Evolutionary conservation across 495 filamentous ascomycete species (phyloP), one percentile per base, ranked within the genome.

Genomic region (Amphirosellinia nigrospora): DNA sequence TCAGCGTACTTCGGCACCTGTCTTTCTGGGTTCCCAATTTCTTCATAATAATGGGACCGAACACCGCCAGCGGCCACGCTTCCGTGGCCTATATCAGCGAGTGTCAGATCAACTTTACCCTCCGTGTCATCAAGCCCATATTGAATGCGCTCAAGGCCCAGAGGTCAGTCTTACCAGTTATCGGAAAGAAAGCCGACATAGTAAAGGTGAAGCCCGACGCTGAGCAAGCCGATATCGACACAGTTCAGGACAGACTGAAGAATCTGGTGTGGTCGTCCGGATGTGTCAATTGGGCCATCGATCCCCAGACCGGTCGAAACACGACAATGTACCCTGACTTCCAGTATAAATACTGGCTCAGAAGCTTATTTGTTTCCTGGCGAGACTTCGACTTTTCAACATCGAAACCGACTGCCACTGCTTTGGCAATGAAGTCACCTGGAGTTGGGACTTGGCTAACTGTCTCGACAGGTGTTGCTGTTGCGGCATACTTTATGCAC

Each of bases 11-110:
- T 86, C 64, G 89, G 88, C 4, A 86, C 86, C 52, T 88, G 89
- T 4, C 82, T 92, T 78, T 87, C 90, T 66, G 83, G 84, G 0
- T 92, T 90, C 74, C 90, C 0, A 92, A 92, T 66, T 88, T 91
- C 77, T 92, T 92, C 78, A 84, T 90, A 46, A 76, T 92, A 7
- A 87, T 89, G 72, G 90, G 90, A 0, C 90, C 90, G 0, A 91
- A 92, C 69, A 90, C 88, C 0, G 84, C 79, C 0, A 91, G 88
- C 1, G 90, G 90, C 0, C 90, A 92, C 76, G 84, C 81, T 1
- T 88, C 85, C 41, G 88, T 90, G 0, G 85, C 91, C 10, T 81
- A 90, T 26, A 84, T 84, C 0, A 84, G 80, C 10, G 90, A 92
- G 73, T 89, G 89, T 63, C 85, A 85, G 76, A 81, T 90, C 32